Conservation (phyloP, 2,329 filamentous ascomycete species). For the Chaetomium olivaceum region DNA sequence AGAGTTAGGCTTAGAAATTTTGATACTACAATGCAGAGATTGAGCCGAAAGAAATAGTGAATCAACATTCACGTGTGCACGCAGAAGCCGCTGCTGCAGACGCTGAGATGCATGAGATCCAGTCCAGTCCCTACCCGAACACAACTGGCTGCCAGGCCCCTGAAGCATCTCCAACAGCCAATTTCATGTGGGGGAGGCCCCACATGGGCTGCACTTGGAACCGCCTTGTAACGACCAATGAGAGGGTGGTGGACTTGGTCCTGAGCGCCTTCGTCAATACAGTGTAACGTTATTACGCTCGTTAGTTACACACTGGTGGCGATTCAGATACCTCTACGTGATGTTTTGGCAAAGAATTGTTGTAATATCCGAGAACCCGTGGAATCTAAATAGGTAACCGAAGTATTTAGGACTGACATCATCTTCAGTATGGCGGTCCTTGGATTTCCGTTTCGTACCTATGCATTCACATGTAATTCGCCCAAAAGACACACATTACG, state of each 20-base stretch:
- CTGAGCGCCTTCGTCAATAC: neutral
- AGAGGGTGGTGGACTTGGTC: neutral
- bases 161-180: slow-evolving; percentile 1
- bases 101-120: slow-evolving; percentile 13
- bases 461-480: neutral
- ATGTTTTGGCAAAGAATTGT: neutral
- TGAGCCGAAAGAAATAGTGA: neutral
- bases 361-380: neutral
- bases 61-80: neutral
- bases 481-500: neutral
- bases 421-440: neutral
- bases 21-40: neutral
- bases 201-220: neutral
- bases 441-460: neutral
- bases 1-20: neutral
- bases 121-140: neutral
- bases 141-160: neutral
- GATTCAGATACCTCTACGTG: neutral
- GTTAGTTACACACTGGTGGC: too few relatives aligned
- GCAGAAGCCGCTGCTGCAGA: neutral
- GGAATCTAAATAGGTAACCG: too few relatives aligned
- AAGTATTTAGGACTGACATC: neutral
- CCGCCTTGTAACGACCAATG: slow-evolving; percentile 8
- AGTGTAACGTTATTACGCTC: neutral
- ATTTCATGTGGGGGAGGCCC: neutral